phyloP scores from a whole-genome alignment of 1,284 basidiomycete genomes.

The Gymnopus androsaceus region DNA sequence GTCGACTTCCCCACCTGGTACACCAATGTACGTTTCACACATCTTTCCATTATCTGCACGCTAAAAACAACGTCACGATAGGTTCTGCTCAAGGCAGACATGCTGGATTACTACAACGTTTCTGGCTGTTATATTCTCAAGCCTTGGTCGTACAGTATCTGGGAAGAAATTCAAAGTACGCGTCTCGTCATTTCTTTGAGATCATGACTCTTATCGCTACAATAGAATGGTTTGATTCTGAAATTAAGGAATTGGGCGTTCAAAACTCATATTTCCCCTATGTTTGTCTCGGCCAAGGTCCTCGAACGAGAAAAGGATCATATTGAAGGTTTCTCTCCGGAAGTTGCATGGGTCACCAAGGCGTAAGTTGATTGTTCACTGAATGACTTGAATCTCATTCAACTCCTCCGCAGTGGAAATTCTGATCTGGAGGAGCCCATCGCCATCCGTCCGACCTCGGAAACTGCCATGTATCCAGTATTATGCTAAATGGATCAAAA shows the following conservation, averaged over 20 bases:
- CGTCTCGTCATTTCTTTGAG: constrained; percentile 1
- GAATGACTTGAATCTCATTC: not conserved
- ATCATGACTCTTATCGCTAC: constrained; percentile 5
- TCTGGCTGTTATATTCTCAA: constrained; percentile 99
- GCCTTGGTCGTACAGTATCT: constrained; percentile 96
- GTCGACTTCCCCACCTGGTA: constrained; percentile 95
- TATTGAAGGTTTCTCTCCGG: constrained; percentile 99
- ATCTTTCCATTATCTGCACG: not conserved
- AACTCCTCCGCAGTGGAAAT: constrained; percentile 60
- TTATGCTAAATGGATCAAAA: constrained; percentile 98
- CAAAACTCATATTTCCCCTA: constrained; percentile 99
- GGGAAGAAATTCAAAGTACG: constrained; percentile 92
- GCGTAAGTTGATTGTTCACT: constrained; percentile 62
- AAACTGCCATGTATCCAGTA: constrained; percentile 44
- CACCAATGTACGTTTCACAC: constrained; percentile 67
- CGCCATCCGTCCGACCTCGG: constrained; percentile 59
- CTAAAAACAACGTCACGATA: constrained; percentile 32
- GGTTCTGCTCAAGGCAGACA: constrained; percentile 98
- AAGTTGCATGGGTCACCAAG: constrained; percentile 98
- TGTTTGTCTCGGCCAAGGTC: constrained; percentile 94
- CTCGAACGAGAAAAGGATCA: constrained; percentile 98
- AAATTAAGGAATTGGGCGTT: constrained; percentile 94
- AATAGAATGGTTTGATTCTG: constrained; percentile 85
- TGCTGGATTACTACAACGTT: constrained; percentile 99
- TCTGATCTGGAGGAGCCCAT: constrained; percentile 97